These are phyloP conservation scores for Hyphopichia wangnamkhiaoensis DNA, from an alignment of 1,139 yeast species.

Conservation along the genomic window DNA sequence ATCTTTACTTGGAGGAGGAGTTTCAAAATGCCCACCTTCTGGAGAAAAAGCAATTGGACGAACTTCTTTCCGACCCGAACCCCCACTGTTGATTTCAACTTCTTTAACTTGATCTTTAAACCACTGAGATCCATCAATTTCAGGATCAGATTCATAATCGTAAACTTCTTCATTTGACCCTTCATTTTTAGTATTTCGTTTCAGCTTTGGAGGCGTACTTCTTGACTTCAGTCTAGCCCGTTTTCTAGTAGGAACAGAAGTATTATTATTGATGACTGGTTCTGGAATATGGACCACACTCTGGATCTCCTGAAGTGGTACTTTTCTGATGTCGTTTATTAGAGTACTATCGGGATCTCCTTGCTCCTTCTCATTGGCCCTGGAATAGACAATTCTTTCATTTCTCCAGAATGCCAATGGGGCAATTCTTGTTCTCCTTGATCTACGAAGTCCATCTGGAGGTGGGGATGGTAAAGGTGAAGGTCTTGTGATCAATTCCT, in stretches of 20 bases:
- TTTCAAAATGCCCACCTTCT: conserved; percentile 50
- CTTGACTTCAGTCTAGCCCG: conserved; percentile 15
- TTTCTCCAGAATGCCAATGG: conserved; percentile 88
- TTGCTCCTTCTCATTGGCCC: conserved; percentile 41
- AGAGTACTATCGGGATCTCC: conserved; percentile 37
- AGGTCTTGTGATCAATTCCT: conserved; percentile 17
- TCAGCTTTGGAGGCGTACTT: conserved; percentile 14
- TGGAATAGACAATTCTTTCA: conserved; percentile 69
- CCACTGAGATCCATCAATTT: conserved; percentile 59
- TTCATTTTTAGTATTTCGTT: conserved; percentile 8
- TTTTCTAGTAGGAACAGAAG: conserved; percentile 7
- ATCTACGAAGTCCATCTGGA: conserved; percentile 48
- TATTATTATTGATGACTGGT: conserved; percentile 7
- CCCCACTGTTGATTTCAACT: conserved; percentile 56
- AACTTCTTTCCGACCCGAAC: conserved; percentile 41
- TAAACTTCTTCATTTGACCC: conserved; percentile 13
- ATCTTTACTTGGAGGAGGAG: conserved; percentile 35
- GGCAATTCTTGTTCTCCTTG: conserved; percentile 64
- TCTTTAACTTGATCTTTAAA: conserved; percentile 45
- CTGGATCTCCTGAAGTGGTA: conserved; percentile 60
- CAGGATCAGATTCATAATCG: conserved; percentile 44
- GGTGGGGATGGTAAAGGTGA: conserved; percentile 49
- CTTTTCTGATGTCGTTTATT: conserved; percentile 32
- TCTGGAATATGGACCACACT: conserved; percentile 57
- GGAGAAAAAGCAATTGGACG: conserved; percentile 73